A percentile compares a stretch with the other conserved stretches of the same genome.
Evolutionary conservation across 495 filamentous ascomycete genomes (phyloP).

Genomic region (Neurospora sp.): DNA sequence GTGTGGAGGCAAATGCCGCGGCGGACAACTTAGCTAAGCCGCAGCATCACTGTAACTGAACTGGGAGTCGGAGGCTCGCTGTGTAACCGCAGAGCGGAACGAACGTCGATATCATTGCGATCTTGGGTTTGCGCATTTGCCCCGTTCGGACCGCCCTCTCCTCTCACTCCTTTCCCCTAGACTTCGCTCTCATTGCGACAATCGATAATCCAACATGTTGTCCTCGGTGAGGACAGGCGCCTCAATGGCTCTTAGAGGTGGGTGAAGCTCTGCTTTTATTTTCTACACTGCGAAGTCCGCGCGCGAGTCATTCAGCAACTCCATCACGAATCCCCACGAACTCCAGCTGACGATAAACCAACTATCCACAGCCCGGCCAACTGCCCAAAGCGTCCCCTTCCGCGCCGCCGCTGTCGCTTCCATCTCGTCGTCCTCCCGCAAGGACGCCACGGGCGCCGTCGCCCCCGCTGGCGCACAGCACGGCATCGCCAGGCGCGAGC

Average conservation of each 20-base stretch:
- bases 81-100: not conserved
- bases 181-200: not conserved
- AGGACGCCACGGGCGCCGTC: conserved; percentile 37
- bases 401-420: conserved; percentile 48
- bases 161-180: not conserved
- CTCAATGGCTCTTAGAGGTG: conserved; percentile 63
- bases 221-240: conserved; percentile 53
- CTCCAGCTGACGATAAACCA: conserved; percentile 5
- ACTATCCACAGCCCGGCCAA: conserved; percentile 46
- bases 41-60: not conserved
- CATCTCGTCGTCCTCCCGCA: conserved; percentile 52
- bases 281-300: not conserved
- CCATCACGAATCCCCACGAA: not conserved
- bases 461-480: conserved; percentile 28
- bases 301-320: not conserved
- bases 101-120: not conserved
- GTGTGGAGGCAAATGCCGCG: not conserved
- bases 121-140: not conserved
- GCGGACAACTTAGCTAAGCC: not conserved
- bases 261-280: conserved; percentile 11
- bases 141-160: not conserved
- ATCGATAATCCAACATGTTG: conserved; percentile 40
- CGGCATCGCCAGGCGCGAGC: conserved; percentile 29
- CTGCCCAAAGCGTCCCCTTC: conserved; percentile 46
- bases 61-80: not conserved